These are phyloP conservation scores for Kregervanrija delftensis DNA, from an alignment of 805 yeast species.

Conservation along the genomic window DNA sequence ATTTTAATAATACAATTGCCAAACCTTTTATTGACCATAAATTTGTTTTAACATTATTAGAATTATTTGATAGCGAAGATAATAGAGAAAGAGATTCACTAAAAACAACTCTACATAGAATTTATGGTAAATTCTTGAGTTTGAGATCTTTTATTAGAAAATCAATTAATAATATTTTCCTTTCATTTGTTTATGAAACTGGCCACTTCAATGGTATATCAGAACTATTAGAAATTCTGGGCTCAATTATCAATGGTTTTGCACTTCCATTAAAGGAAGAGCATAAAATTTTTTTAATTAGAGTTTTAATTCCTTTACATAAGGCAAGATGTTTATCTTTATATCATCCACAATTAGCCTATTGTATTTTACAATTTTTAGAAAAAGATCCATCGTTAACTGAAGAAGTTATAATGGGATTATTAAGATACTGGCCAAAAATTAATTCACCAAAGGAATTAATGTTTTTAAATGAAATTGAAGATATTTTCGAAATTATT, in stretches of 20 bases:
- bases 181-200: slow-evolving; percentile 91
- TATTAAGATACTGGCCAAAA: slow-evolving; percentile 94
- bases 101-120: slow-evolving; percentile 91
- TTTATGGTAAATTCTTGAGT: slow-evolving; percentile 89
- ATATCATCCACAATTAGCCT: slow-evolving; percentile 95
- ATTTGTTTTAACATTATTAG: slow-evolving; percentile 74
- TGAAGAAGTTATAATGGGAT: slow-evolving; percentile 93
- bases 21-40: slow-evolving; percentile 90
- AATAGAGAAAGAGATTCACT: slow-evolving; percentile 93
- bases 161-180: slow-evolving; percentile 83
- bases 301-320: slow-evolving; percentile 87
- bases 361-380: slow-evolving; percentile 92
- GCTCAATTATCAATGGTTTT: slow-evolving; percentile 95
- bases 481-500: slow-evolving; percentile 93
- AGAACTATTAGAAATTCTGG: slow-evolving; percentile 88
- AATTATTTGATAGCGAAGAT: slow-evolving; percentile 92
- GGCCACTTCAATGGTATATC: slow-evolving; percentile 94
- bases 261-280: slow-evolving; percentile 96
- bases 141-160: slow-evolving; percentile 87
- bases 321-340: slow-evolving; percentile 82
- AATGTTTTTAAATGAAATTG: slow-evolving; percentile 91
- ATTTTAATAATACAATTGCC: slow-evolving; percentile 88
- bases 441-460: slow-evolving; percentile 91
- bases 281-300: slow-evolving; percentile 81
- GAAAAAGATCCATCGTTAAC: slow-evolving; percentile 91